phyloP scores from a whole-genome alignment of 441 rosid genomes.

The Metrosideros polymorpha region DNA sequence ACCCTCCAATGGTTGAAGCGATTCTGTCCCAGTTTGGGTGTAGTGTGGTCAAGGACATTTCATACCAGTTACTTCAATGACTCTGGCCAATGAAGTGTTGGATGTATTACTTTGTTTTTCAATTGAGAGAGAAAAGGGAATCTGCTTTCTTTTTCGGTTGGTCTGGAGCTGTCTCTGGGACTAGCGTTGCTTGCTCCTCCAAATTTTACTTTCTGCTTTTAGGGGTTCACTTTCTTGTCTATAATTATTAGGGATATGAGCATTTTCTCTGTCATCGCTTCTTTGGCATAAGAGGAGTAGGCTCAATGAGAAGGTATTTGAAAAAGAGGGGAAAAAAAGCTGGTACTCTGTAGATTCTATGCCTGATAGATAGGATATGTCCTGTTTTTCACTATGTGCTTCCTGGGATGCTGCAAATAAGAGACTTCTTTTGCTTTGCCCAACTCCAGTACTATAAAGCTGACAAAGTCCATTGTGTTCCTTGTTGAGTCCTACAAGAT shows the following conservation, averaged over 20 bases:
- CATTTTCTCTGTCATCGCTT: conserved; percentile 23
- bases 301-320: conserved; percentile 33
- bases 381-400: conserved; percentile 1
- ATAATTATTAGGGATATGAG: conserved; percentile 11
- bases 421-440: conserved; percentile 20
- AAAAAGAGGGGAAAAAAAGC: conserved; percentile 24
- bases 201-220: conserved; percentile 71
- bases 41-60: neutral
- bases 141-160: conserved; percentile 49
- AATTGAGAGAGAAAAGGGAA: conserved; percentile 28
- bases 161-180: conserved; percentile 55
- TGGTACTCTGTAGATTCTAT: conserved; percentile 56
- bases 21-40: neutral
- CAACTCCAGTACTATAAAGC: conserved; percentile 48
- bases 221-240: conserved; percentile 82
- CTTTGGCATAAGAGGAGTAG: conserved; percentile 26
- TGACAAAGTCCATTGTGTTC: conserved; percentile 41
- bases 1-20: neutral
- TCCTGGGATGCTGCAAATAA: conserved; percentile 33
- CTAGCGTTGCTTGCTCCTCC: conserved; percentile 32
- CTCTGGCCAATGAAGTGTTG: conserved; percentile 3
- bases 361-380: conserved; percentile 44
- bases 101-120: conserved; percentile 17
- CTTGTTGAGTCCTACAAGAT: conserved; percentile 60
- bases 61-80: neutral